phyloP scores from a whole-genome alignment of 2,329 filamentous ascomycete species.

The Aureobasidium sp. region DNA sequence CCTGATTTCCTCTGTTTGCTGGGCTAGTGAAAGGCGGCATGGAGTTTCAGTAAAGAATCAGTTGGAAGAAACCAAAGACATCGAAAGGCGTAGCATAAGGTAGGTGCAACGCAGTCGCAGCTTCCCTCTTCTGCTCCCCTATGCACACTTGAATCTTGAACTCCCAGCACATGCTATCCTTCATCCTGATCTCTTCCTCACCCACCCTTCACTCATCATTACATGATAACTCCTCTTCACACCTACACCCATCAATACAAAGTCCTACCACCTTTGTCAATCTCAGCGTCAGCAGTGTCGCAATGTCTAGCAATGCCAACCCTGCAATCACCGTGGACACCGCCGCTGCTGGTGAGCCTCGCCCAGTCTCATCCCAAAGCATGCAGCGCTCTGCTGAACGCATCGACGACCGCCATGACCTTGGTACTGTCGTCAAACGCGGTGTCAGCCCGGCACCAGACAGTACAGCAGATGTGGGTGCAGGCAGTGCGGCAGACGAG shows the following conservation, averaged over 20 bases:
- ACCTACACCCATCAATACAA: constrained; percentile 1
- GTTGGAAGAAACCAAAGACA: too few relatives aligned
- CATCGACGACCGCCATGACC: constrained; percentile 16
- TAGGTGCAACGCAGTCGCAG: neutral
- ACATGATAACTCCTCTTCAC: constrained; percentile 2
- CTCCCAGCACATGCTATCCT: neutral
- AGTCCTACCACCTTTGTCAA: neutral
- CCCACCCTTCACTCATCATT: neutral
- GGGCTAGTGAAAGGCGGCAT: neutral
- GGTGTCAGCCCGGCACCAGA: constrained; percentile 9
- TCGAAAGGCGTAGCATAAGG: too few relatives aligned
- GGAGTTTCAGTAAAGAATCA: too few relatives aligned
- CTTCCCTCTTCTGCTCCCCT: neutral
- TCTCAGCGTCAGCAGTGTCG: neutral
- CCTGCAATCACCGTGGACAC: constrained; percentile 6
- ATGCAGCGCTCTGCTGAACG: constrained; percentile 15
- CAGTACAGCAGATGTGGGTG: constrained; percentile 7
- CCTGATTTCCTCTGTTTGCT: constrained; percentile 5
- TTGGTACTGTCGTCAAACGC: constrained; percentile 15
- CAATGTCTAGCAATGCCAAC: constrained; percentile 4
- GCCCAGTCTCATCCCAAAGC: constrained; percentile 13
- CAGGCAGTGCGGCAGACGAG: constrained; percentile 8
- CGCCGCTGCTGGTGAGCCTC: constrained; percentile 11
- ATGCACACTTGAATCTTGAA: neutral
- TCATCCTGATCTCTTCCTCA: neutral